A percentile compares a stretch with the other conserved stretches of the same genome.
phyloP scores from a whole-genome alignment of 1,284 basidiomycete species.

The Ceratobasidium sp. region DNA sequence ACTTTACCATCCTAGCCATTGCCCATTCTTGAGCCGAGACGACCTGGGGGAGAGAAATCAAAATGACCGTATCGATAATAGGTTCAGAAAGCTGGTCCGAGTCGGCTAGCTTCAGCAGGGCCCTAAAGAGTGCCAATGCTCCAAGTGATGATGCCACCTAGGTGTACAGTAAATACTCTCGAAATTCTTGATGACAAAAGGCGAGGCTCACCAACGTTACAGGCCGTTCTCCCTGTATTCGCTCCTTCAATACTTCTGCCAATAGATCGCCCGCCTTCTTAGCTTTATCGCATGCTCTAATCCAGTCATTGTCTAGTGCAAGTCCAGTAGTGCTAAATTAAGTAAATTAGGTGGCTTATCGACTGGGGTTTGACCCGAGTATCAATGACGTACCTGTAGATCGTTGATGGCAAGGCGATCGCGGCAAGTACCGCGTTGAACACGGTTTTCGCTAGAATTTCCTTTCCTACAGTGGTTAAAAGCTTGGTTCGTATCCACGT shows the following conservation, averaged over 20 bases:
- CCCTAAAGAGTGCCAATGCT: constrained; percentile 58
- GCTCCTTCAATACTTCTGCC: constrained; percentile 59
- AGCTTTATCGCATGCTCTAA: constrained; percentile 56
- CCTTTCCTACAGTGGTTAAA: constrained; percentile 52
- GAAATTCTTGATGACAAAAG: background rate
- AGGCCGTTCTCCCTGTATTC: constrained; percentile 61
- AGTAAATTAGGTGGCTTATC: background rate
- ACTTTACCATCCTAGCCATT: constrained; percentile 47
- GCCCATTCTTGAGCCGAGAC: constrained; percentile 55
- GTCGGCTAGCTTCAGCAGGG: constrained; percentile 55
- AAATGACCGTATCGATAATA: constrained; percentile 58
- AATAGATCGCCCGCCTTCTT: constrained; percentile 59
- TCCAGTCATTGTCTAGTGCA: constrained; percentile 50
- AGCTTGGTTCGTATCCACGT: constrained; percentile 51
- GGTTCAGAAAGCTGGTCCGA: constrained; percentile 47
- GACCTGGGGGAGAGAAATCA: constrained; percentile 57
- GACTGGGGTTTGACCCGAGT: background rate
- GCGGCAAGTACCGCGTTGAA: constrained; percentile 59
- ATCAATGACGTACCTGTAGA: constrained; percentile 45
- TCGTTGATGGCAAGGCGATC: constrained; percentile 56
- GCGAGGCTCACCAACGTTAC: constrained; percentile 52
- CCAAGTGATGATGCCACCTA: constrained; percentile 61
- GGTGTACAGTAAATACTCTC: background rate
- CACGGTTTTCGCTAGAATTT: constrained; percentile 61
- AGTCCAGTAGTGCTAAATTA: constrained; percentile 13